phyloP scores from a whole-genome alignment of 352 stramenopile species.

The Pythium inflatum region DNA sequence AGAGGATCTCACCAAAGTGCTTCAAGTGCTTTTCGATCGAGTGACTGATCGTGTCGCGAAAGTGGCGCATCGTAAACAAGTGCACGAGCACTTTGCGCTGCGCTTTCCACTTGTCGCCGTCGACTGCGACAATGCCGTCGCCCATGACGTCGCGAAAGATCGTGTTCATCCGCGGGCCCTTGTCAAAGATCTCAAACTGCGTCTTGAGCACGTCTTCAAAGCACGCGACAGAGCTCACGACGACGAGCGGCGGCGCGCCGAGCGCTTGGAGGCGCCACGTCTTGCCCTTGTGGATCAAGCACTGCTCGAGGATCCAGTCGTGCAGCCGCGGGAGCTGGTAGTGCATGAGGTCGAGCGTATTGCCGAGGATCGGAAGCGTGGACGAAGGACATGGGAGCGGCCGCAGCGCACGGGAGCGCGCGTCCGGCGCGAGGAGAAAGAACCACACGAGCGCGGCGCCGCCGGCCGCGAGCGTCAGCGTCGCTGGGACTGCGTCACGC shows the following conservation, averaged over 20 bases:
- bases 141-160: slow-evolving; percentile 43
- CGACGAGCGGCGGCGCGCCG: slow-evolving; percentile 44
- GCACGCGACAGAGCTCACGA: slow-evolving; percentile 41
- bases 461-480: slow-evolving; percentile 5
- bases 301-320: slow-evolving; percentile 64
- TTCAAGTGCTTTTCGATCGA: too few species aligned
- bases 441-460: slow-evolving; percentile 12
- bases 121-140: slow-evolving; percentile 76
- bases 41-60: too few species aligned
- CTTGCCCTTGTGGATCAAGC: slow-evolving; percentile 42
- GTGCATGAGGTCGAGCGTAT: slow-evolving; percentile 44
- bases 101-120: slow-evolving; percentile 67
- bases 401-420: slow-evolving; percentile 17
- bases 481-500: background rate
- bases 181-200: slow-evolving; percentile 80
- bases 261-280: slow-evolving; percentile 48
- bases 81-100: too few species aligned
- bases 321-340: slow-evolving; percentile 50
- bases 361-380: slow-evolving; percentile 30
- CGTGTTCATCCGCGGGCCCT: slow-evolving; percentile 44
- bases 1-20: too few species aligned
- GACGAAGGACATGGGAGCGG: slow-evolving; percentile 41
- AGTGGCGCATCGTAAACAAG: too few species aligned
- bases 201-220: slow-evolving; percentile 65
- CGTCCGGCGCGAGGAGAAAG: slow-evolving; percentile 21